Evolutionary conservation across 108 stramenopile genomes (phyloP).

Genomic region (Skeletonema tropicum): DNA sequence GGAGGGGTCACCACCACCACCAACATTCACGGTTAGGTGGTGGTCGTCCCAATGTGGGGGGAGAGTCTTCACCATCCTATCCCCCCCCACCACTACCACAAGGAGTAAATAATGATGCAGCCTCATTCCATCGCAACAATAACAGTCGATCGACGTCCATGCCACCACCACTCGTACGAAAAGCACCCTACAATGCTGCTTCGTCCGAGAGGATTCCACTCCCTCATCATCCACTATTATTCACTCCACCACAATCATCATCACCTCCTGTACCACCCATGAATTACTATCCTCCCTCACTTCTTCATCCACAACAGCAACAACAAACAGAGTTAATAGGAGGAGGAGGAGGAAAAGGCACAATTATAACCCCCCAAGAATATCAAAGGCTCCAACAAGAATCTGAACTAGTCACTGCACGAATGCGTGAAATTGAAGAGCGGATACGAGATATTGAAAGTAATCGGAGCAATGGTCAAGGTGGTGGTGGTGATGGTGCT

Average conservation of each 20-base stretch:
- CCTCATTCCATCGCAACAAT: neutral
- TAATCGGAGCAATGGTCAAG: neutral
- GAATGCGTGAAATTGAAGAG: slow-evolving; percentile 1
- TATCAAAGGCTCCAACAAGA: neutral
- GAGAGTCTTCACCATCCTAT: too few relatives aligned
- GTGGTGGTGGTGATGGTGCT: neutral
- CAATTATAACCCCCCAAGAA: neutral
- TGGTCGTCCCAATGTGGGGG: too few relatives aligned
- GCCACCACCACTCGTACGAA: neutral
- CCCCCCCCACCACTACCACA: too few relatives aligned
- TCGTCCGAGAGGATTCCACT: neutral
- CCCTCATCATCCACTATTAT: neutral
- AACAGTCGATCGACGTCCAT: neutral
- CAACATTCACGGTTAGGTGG: neutral
- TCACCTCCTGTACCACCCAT: neutral
- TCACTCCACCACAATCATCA: neutral
- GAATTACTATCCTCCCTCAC: neutral
- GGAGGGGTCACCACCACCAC: neutral
- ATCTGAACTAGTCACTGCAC: neutral
- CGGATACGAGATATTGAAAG: neutral
- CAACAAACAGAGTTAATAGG: neutral
- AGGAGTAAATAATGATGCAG: too few relatives aligned
- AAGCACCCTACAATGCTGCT: neutral
- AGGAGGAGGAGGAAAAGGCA: neutral
- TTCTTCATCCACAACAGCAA: neutral